A percentile compares a stretch with the other conserved stretches of the same genome.
phyloP scores from a whole-genome alignment of 192 early-diverging fungal genomes.

The Backusella mclennaniae region DNA sequence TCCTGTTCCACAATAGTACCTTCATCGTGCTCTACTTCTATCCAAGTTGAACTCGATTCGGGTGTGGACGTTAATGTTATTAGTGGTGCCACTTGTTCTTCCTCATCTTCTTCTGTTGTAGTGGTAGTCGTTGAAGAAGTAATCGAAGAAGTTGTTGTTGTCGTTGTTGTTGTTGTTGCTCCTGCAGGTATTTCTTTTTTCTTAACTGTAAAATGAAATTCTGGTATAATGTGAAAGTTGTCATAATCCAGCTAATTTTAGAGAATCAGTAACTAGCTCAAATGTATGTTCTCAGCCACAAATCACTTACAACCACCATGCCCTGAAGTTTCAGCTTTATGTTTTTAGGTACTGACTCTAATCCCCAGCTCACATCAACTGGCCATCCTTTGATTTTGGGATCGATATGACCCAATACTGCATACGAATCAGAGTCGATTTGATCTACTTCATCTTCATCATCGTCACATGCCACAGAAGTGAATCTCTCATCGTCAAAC shows the following conservation, averaged over 20 bases:
- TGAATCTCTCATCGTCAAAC: slow-evolving; percentile 1
- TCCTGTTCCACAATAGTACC: neutral
- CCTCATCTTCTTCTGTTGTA: neutral
- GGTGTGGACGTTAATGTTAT: too few species aligned
- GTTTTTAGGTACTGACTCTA: neutral
- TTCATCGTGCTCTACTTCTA: slow-evolving; percentile 7
- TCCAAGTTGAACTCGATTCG: neutral
- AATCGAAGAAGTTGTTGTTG: neutral
- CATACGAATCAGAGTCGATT: neutral
- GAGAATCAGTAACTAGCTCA: neutral
- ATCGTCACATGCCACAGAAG: slow-evolving; percentile 18
- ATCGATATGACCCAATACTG: slow-evolving; percentile 16
- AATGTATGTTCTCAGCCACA: neutral
- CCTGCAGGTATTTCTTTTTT: neutral
- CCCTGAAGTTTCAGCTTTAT: slow-evolving; percentile 6
- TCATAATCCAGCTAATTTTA: slow-evolving; percentile 19
- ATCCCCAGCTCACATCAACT: neutral
- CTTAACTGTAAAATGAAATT: slow-evolving; percentile 7
- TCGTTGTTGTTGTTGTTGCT: neutral
- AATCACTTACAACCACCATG: slow-evolving; percentile 16
- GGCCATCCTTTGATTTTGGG: slow-evolving; percentile 14
- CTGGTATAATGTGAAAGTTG: slow-evolving; percentile 21
- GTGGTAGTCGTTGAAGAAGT: neutral
- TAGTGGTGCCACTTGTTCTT: neutral
- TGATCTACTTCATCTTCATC: slow-evolving; percentile 12